These are phyloP conservation scores for Acacia concinna DNA, from an alignment of 331 rosid species.

Conservation along the genomic window DNA sequence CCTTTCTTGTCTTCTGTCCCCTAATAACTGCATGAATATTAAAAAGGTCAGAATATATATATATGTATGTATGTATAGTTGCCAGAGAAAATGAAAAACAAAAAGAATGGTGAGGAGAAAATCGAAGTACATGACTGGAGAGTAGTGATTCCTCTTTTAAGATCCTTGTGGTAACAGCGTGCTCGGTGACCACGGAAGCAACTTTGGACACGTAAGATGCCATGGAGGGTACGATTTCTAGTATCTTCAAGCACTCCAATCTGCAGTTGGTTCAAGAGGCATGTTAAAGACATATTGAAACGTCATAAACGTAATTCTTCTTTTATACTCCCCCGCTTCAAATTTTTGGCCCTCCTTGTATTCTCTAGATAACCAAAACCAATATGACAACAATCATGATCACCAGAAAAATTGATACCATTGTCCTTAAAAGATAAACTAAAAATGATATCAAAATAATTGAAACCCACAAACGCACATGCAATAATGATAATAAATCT, in stretches of 20 bases:
- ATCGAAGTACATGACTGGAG: slow-evolving; percentile 81
- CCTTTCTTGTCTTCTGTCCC: slow-evolving; percentile 75
- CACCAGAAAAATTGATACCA: slow-evolving; percentile 19
- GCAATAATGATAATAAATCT: background rate
- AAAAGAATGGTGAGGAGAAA: slow-evolving; percentile 26
- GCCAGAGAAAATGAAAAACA: slow-evolving; percentile 32
- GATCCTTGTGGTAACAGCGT: slow-evolving; percentile 64
- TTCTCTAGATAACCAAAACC: background rate
- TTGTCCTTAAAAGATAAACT: background rate
- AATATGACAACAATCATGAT: background rate
- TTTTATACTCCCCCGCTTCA: too few relatives aligned
- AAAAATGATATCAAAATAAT: background rate
- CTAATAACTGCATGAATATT: slow-evolving; percentile 68
- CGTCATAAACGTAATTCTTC: background rate
- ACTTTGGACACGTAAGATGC: slow-evolving; percentile 92
- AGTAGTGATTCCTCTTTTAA: slow-evolving; percentile 63
- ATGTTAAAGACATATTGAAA: background rate
- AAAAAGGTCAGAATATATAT: background rate
- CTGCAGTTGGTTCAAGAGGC: slow-evolving; percentile 53
- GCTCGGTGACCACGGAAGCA: slow-evolving; percentile 94
- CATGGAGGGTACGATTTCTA: slow-evolving; percentile 91
- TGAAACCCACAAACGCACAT: background rate
- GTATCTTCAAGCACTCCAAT: slow-evolving; percentile 98
- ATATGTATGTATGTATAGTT: background rate
- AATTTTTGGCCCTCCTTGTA: background rate